These are phyloP conservation scores for Pseudopithomyces maydicus DNA, from an alignment of 2,329 filamentous ascomycete species.

Conservation along the genomic window DNA sequence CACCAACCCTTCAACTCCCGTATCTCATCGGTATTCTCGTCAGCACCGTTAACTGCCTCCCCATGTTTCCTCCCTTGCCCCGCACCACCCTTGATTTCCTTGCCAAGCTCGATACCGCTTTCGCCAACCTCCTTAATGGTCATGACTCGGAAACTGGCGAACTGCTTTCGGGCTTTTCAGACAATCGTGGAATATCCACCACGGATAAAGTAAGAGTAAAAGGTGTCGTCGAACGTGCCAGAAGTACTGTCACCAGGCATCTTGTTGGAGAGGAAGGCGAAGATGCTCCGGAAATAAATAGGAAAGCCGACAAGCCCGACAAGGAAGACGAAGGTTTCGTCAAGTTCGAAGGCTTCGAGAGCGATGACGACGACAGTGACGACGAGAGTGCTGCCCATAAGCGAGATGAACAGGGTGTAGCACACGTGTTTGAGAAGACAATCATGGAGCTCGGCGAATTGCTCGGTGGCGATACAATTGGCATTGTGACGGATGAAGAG, in stretches of 20 bases:
- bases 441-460: constrained; percentile 74
- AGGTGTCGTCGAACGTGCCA: constrained; percentile 77
- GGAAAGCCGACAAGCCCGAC: constrained; percentile 24
- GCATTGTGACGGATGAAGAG: constrained; percentile 52
- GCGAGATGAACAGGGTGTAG: constrained; percentile 59
- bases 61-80: constrained; percentile 72
- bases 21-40: constrained; percentile 80
- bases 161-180: constrained; percentile 72
- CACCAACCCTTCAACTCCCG: constrained; percentile 80
- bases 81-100: constrained; percentile 72
- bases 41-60: constrained; percentile 72
- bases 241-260: constrained; percentile 71
- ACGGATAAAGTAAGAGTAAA: constrained; percentile 90
- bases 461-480: constrained; percentile 58
- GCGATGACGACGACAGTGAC: constrained; percentile 16
- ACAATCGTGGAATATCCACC: constrained; percentile 67
- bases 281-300: constrained; percentile 29
- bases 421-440: constrained; percentile 78
- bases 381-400: constrained; percentile 34
- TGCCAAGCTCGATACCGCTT: constrained; percentile 81
- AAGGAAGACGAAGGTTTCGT: constrained; percentile 58
- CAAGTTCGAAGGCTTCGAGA: constrained; percentile 62
- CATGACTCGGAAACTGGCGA: constrained; percentile 69
- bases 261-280: constrained; percentile 61
- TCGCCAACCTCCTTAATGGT: constrained; percentile 74